Base-by-base conservation (phyloP, 129 eudicot species). In the Artemisia argyi region DNA sequence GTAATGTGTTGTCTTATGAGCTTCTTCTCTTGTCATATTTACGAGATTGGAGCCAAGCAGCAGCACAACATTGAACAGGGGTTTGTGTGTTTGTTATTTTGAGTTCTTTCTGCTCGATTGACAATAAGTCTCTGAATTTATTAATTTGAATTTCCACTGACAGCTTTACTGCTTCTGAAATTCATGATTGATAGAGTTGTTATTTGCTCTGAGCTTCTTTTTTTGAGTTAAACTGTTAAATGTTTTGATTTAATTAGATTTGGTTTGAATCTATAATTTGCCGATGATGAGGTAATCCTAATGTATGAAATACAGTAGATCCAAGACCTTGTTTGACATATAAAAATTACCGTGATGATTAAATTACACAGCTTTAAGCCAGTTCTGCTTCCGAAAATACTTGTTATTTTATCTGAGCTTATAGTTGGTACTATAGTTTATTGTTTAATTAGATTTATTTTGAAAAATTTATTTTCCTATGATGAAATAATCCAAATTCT, bases 341-440 rank as follows among this genome's bases (percentile, higher is more conserved):
- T n/a, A n/a, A n/a, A n/a, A n/a, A n/a, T n/a, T n/a, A n/a, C n/a
- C n/a, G n/a, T n/a, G n/a, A n/a, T n/a, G n/a, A n/a, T n/a, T n/a
- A n/a, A n/a, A n/a, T n/a, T n/a, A n/a, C n/a, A n/a, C n/a, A n/a
- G n/a, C n/a, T n/a, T 79, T 80, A 88, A 76, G 97, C 97, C 93
- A 91, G 93, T 91, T 91, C 96, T 91, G 97, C 97, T 91, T 84
- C 96, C 30, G 97, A 91, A 65, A 86, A 78, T 80, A 79, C 87
- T 30, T 91, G 91, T 84, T 51, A 39, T 24, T 18, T 22, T 20
- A 26, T n/a, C n/a, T 59, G 64, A 59, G 42, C 64, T 59, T 56
- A n/a, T 17, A 22, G 1, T 3, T 10, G 7, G 3, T 53, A 7
- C 2, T 53, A 2, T 11, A 7, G 7, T 56, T 19, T 56, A 7